Evolutionary conservation across 2,329 filamentous ascomycete genomes (phyloP).

Genomic region (Ceratocystis colombiana): DNA sequence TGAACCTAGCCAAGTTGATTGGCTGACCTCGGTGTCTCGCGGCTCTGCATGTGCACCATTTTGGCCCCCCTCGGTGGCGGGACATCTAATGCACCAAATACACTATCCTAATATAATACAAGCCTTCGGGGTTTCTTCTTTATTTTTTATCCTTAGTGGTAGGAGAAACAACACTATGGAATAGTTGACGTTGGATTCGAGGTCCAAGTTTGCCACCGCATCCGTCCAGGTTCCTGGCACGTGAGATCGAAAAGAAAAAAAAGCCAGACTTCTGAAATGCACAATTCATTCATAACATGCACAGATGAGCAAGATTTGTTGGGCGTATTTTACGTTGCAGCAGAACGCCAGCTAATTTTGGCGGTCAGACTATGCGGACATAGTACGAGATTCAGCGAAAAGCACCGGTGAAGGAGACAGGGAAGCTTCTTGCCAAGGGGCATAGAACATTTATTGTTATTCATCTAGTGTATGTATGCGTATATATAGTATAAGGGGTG

Average conservation of each 20-base stretch:
- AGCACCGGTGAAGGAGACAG: background rate
- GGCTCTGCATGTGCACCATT: background rate
- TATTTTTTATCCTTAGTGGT: background rate
- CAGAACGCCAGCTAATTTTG: too few species aligned
- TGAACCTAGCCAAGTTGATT: conserved; percentile 34
- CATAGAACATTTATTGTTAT: too few species aligned
- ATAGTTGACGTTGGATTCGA: background rate
- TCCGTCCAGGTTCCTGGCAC: background rate
- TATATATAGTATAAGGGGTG: background rate
- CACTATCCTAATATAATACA: background rate
- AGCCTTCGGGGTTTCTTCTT: conserved; percentile 11
- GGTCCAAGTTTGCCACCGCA: background rate
- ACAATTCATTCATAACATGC: background rate
- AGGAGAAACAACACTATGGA: background rate
- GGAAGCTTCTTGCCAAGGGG: background rate
- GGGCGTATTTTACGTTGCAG: too few species aligned
- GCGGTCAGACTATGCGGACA: too few species aligned
- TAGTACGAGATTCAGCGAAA: too few species aligned
- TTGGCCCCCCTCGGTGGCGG: too few species aligned
- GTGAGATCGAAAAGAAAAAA: background rate
- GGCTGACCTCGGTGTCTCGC: conserved; percentile 35
- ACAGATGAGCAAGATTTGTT: too few species aligned
- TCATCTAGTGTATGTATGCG: background rate
- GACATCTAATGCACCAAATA: background rate
- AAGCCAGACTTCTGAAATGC: background rate